Conservation (phyloP, 176 grass and related monocot species). For the Cenchrus fungigraminus region DNA sequence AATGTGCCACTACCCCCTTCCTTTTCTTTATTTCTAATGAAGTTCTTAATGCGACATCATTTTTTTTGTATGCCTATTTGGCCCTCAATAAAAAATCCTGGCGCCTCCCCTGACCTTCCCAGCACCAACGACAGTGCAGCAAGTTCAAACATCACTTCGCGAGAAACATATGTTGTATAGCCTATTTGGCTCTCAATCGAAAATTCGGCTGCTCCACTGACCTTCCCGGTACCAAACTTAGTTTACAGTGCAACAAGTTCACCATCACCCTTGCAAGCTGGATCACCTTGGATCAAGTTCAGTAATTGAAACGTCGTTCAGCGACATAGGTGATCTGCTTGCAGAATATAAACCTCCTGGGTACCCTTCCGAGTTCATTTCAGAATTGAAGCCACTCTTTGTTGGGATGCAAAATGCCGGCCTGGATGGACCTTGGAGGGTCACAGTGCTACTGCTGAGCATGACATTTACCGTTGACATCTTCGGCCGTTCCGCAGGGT, state of each 20-base stretch:
- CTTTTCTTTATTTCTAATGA: not conserved
- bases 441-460: slow-evolving; percentile 60
- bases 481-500: slow-evolving; percentile 51
- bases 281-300: slow-evolving; percentile 66
- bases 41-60: not conserved
- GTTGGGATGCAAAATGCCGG: slow-evolving; percentile 55
- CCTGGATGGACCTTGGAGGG: slow-evolving; percentile 50
- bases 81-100: too few species aligned
- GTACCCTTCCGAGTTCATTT: not conserved
- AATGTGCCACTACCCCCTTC: not conserved
- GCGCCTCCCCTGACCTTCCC: too few species aligned
- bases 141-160: too few species aligned
- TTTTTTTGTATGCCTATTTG: too few species aligned
- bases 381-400: slow-evolving; percentile 36
- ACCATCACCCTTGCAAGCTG: not conserved
- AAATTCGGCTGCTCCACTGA: not conserved
- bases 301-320: slow-evolving; percentile 60
- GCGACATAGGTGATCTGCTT: slow-evolving; percentile 42
- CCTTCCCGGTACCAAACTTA: not conserved
- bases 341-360: not conserved
- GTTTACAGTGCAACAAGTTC: not conserved
- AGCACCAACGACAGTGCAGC: too few species aligned
- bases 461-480: slow-evolving; percentile 71
- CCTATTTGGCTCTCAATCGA: not conserved
- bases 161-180: not conserved